These are phyloP conservation scores for Hanseniaspora gamundiae DNA, from an alignment of 1,139 yeast species.

Conservation along the genomic window DNA sequence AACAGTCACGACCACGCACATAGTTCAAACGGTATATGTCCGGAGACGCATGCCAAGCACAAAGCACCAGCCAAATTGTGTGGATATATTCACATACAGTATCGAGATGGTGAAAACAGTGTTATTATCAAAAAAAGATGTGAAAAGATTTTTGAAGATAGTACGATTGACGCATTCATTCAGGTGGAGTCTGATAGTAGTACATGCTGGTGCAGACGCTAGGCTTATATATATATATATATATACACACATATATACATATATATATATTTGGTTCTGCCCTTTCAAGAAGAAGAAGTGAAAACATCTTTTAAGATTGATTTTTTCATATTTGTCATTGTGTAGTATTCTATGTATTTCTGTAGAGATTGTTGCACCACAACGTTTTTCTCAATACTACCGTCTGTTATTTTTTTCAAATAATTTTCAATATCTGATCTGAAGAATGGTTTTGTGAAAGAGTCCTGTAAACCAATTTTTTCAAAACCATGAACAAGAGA, in stretches of 20 bases:
- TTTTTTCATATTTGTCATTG: conserved; percentile 22
- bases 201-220: conserved; percentile 41
- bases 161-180: conserved; percentile 39
- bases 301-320: conserved; percentile 1
- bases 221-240: neutral
- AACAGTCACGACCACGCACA: conserved; percentile 9
- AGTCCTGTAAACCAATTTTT: conserved; percentile 57
- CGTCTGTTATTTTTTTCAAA: conserved; percentile 57
- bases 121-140: conserved; percentile 50
- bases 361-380: conserved; percentile 47
- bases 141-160: conserved; percentile 32
- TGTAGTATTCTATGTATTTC: conserved; percentile 53
- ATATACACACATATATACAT: no score
- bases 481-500: conserved; percentile 86
- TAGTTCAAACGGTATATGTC: neutral
- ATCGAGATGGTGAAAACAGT: conserved; percentile 54
- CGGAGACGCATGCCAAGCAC: neutral
- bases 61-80: conserved; percentile 14
- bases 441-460: conserved; percentile 81
- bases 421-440: conserved; percentile 64
- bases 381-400: conserved; percentile 38
- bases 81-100: conserved; percentile 61
- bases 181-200: conserved; percentile 51
- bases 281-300: neutral
- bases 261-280: no score